Percentiles rank a stretch among this genome's conserved stretches.
Conservation (phyloP, 108 stramenopile species). For the Skeletonema grethae region DNA sequence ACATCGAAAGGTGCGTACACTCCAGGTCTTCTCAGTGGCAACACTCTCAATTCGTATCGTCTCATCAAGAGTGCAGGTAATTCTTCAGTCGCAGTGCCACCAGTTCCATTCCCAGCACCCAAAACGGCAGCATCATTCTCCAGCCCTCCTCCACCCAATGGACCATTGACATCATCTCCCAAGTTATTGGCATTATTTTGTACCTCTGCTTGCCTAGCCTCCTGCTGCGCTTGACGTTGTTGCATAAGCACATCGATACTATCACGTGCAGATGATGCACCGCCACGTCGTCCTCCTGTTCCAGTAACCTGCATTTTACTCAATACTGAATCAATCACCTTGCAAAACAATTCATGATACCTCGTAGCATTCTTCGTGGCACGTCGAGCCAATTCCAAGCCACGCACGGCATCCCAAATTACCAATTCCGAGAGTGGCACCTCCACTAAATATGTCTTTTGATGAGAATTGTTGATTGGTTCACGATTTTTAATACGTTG, state of each 20-base stretch:
- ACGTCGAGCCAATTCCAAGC: slow-evolving; percentile 65
- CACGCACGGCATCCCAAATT: slow-evolving; percentile 66
- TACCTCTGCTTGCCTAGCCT: slow-evolving; percentile 47
- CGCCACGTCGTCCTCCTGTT: slow-evolving; percentile 9
- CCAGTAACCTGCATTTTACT: slow-evolving; percentile 24
- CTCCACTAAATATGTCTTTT: slow-evolving; percentile 71
- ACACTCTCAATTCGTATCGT: slow-evolving; percentile 81
- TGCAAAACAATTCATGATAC: slow-evolving; percentile 73
- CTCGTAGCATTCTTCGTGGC: slow-evolving; percentile 71
- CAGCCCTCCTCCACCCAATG: slow-evolving; percentile 47
- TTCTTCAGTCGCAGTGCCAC: slow-evolving; percentile 54
- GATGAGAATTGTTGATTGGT: slow-evolving; percentile 31
- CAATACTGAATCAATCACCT: slow-evolving; percentile 67
- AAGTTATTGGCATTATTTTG: slow-evolving; percentile 27
- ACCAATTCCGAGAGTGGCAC: slow-evolving; percentile 73
- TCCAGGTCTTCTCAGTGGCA: slow-evolving; percentile 69
- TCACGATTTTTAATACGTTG: slow-evolving; percentile 78
- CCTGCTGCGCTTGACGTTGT: slow-evolving; percentile 73
- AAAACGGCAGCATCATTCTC: slow-evolving; percentile 58
- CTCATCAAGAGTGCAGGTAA: slow-evolving; percentile 82
- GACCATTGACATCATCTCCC: slow-evolving; percentile 43
- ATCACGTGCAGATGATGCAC: slow-evolving; percentile 42
- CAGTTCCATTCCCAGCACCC: slow-evolving; percentile 17
- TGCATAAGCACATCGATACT: slow-evolving; percentile 81
- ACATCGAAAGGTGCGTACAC: slow-evolving; percentile 63